Conservation (phyloP, 441 rosid genomes). For the Aquilaria agallochum region DNA sequence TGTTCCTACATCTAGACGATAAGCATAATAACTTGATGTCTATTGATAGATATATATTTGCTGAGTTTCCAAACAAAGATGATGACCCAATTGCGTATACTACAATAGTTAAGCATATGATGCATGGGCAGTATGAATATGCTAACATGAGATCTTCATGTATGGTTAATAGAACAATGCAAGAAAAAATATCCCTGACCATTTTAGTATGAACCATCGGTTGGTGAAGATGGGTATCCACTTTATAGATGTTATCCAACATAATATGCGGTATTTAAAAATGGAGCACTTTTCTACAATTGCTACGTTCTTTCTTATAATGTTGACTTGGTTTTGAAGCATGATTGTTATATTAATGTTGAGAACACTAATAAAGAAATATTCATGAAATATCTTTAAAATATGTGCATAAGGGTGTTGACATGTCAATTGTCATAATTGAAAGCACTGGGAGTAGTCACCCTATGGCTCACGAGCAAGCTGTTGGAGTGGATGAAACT, state of each 20-base stretch:
- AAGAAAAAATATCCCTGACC: no score
- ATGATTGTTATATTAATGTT: not conserved
- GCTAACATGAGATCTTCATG: not conserved
- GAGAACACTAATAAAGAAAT: not conserved
- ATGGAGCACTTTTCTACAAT: not conserved
- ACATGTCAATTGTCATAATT: not conserved
- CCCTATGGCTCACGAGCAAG: not conserved
- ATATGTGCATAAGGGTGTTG: not conserved
- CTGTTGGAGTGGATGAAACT: not conserved
- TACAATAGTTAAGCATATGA: not conserved
- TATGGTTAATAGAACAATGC: not conserved
- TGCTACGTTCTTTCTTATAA: not conserved
- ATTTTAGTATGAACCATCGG: not conserved
- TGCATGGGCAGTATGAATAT: not conserved
- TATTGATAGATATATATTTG: not conserved
- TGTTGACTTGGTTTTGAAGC: not conserved
- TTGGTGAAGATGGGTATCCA: no score
- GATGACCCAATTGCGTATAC: no score
- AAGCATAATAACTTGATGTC: not conserved
- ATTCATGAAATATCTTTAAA: not conserved
- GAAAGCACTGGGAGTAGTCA: not conserved
- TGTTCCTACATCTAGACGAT: not conserved
- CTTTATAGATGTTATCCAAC: no score
- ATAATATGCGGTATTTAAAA: no score
- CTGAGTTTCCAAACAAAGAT: not conserved